Evolutionary conservation across 768 basidiomycete genomes (phyloP).

Genomic region (Pisolithus marmoratus): DNA sequence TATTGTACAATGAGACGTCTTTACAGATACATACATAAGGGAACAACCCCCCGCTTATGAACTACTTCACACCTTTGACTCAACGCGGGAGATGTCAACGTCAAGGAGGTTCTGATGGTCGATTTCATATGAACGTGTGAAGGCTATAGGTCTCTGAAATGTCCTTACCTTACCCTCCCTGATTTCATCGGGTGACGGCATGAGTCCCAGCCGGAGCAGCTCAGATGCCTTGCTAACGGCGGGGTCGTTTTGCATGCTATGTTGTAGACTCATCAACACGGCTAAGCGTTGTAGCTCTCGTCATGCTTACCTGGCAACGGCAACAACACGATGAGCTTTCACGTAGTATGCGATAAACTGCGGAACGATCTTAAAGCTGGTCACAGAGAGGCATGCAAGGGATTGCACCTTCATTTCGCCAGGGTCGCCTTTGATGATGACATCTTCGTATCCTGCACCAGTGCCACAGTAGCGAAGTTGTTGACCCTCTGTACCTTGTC

Average conservation of each 20-base stretch:
- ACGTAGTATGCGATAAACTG: constrained; percentile 81
- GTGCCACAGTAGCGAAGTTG: constrained; percentile 83
- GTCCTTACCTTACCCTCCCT: constrained; percentile 61
- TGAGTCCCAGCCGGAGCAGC: constrained; percentile 68
- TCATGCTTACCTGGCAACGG: constrained; percentile 51
- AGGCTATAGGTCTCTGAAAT: neutral
- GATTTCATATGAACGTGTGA: neutral
- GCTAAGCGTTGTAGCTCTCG: neutral
- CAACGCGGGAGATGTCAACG: constrained; percentile 22
- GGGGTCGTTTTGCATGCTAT: constrained; percentile 78
- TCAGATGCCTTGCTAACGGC: constrained; percentile 75
- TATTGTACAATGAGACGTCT: too few relatives aligned
- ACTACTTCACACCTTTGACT: neutral
- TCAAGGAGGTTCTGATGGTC: constrained; percentile 21
- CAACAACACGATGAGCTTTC: constrained; percentile 56
- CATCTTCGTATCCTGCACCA: constrained; percentile 65
- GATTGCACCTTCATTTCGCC: constrained; percentile 66
- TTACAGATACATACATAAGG: too few relatives aligned
- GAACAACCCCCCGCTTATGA: neutral
- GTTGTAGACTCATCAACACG: neutral
- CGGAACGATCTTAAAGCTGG: neutral
- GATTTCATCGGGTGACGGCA: constrained; percentile 75
- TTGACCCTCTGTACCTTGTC: constrained; percentile 56
- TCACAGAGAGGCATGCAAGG: neutral
- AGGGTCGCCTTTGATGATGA: constrained; percentile 71